Base-by-base conservation (phyloP, 2,329 filamentous ascomycete species). In the Dactylellina cionopaga region DNA sequence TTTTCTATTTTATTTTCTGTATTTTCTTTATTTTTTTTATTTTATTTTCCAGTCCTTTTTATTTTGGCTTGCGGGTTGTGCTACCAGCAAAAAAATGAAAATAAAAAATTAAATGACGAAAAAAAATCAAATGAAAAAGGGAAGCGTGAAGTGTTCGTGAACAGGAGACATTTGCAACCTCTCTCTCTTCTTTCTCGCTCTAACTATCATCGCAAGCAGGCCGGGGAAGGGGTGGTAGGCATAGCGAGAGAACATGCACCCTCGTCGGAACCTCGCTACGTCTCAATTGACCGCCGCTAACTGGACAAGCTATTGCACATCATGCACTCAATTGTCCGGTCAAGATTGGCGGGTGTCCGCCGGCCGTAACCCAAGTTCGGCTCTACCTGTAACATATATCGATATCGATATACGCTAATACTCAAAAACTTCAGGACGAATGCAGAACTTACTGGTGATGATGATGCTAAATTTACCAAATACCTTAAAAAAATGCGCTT, bases 241-340 rank as follows among this genome's bases (percentile, higher is more conserved):
- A 60, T 62, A 29, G 56, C 56, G 44, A 64, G 41, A 52, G 51
- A 58, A n/a, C n/a, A n/a, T n/a, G n/a, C n/a, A n/a, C n/a, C n/a
- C n/a, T n/a, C 62, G 62, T 66, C 62, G 62, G 62, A 66, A 66
- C 52, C 62, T 66, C 62, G 62, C 62, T 62, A 62, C 65, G 56
- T 62, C 49, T 56, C 65, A 70, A 69, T 69, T 55, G 55, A 17
- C 64, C 64, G 64, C 54, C 64, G 64, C 64, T 69, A 60, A 66
- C 31, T 49, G 24, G 33, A 11, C 39, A 22, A 35, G 27, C 25
- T 13, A 22, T 19, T 1, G 15, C 24, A 37, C 41, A 47, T 35
- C 19, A 41, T 24, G 39, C 51, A 10, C n/a, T 41, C 51, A 27
- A 55, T 41, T 55, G 51, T 41, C 51, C 33, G 51, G 25, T 37